Conservation (phyloP, 192 early-diverging fungal genomes). For the Chytriomyces confervae region DNA sequence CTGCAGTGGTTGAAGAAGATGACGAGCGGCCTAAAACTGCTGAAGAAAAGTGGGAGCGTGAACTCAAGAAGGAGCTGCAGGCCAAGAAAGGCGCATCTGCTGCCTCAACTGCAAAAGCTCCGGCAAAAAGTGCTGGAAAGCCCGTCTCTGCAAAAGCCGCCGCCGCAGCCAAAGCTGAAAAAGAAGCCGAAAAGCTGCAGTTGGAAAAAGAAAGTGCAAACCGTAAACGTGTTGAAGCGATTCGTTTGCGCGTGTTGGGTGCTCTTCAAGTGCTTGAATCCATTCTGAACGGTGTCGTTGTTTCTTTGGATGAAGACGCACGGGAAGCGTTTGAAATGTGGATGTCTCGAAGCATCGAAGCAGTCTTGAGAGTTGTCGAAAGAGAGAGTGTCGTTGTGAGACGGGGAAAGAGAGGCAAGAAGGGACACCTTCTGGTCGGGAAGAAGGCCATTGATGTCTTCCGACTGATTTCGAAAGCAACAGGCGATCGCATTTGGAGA, state of each 20-base stretch:
- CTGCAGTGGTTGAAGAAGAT: constrained; percentile 13
- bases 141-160: constrained; percentile 52
- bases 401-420: constrained; percentile 18
- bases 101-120: constrained; percentile 23
- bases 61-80: constrained; percentile 70
- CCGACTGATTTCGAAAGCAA: constrained; percentile 42
- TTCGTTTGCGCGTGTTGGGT: constrained; percentile 56
- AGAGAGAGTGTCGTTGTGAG: constrained; percentile 42
- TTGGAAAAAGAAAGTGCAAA: constrained; percentile 73
- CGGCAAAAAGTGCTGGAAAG: constrained; percentile 7
- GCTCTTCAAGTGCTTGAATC: constrained; percentile 73
- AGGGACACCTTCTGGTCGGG: constrained; percentile 62
- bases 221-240: constrained; percentile 66
- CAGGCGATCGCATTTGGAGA: constrained; percentile 16
- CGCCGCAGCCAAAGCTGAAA: constrained; percentile 72
- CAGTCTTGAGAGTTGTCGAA: constrained; percentile 50
- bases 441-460: constrained; percentile 61
- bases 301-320: constrained; percentile 61
- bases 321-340: constrained; percentile 59
- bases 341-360: constrained; percentile 38
- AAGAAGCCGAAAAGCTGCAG: constrained; percentile 73
- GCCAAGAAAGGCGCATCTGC: constrained; percentile 64
- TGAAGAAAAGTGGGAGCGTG: constrained; percentile 81
- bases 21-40: constrained; percentile 45
- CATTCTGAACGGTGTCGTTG: constrained; percentile 63